phyloP scores from a whole-genome alignment of 1,284 basidiomycete species.

The Ceratobasidium sp. region DNA sequence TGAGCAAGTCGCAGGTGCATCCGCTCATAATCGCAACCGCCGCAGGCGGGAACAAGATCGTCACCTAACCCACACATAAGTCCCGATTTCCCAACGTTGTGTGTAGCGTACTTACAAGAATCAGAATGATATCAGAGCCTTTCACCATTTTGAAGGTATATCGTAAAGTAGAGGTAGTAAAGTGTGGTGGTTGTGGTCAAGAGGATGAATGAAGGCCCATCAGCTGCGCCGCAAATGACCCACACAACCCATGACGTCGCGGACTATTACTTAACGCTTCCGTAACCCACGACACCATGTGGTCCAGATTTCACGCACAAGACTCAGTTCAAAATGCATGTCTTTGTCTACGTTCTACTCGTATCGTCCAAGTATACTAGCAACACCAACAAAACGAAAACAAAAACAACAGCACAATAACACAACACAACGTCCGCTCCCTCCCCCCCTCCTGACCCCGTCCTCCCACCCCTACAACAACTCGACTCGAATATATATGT shows the following conservation, averaged over 20 bases:
- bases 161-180: neutral
- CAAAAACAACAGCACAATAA: neutral
- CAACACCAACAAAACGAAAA: neutral
- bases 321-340: neutral
- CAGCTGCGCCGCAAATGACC: slow-evolving; percentile 1
- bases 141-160: slow-evolving; percentile 57
- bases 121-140: slow-evolving; percentile 67
- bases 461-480: too few species aligned
- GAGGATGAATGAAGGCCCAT: neutral
- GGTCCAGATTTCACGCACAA: neutral
- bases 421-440: too few species aligned
- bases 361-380: neutral
- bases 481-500: too few species aligned
- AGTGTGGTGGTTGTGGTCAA: slow-evolving; percentile 22
- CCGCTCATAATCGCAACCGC: slow-evolving; percentile 65
- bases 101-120: slow-evolving; percentile 52
- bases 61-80: slow-evolving; percentile 64
- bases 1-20: slow-evolving; percentile 61
- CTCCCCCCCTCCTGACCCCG: too few species aligned
- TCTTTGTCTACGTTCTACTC: neutral
- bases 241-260: slow-evolving; percentile 18
- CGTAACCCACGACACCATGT: neutral
- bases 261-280: neutral
- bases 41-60: slow-evolving; percentile 80
- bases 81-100: neutral